Evolutionary conservation across 108 stramenopile species (phyloP).

Genomic region (Nitzschia inconspicua): DNA sequence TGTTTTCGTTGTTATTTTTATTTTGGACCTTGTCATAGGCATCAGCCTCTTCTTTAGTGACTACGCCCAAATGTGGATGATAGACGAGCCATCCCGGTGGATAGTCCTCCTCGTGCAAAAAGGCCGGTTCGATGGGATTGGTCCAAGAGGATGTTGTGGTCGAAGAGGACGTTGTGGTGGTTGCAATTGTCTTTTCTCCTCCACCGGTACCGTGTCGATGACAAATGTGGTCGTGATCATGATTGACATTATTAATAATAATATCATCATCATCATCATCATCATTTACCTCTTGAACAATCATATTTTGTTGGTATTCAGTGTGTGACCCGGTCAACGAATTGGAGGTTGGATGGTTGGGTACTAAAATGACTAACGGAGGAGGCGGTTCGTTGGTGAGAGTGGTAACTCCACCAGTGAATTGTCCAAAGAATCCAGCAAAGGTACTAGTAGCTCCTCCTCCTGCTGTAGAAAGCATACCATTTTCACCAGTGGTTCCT

Average conservation of each 20-base stretch:
- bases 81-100: constrained; percentile 72
- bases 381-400: too few species aligned
- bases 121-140: constrained; percentile 46
- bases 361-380: too few species aligned
- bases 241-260: not conserved
- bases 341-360: too few species aligned
- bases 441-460: too few species aligned
- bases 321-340: too few species aligned
- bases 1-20: too few species aligned
- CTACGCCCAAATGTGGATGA: constrained; percentile 62
- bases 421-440: too few species aligned
- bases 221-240: not conserved
- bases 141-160: not conserved
- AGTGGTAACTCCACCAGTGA: too few species aligned
- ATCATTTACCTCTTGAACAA: not conserved
- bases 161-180: not conserved
- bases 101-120: constrained; percentile 59
- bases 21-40: constrained; percentile 24
- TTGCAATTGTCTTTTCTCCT: not conserved
- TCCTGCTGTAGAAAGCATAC: too few species aligned
- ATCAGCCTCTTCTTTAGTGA: constrained; percentile 39
- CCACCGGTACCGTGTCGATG: not conserved
- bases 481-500: too few species aligned
- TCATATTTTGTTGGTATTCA: not conserved
- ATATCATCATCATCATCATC: not conserved